Conservation (phyloP, 352 stramenopile species). For the Phytophthora pinifolia region DNA sequence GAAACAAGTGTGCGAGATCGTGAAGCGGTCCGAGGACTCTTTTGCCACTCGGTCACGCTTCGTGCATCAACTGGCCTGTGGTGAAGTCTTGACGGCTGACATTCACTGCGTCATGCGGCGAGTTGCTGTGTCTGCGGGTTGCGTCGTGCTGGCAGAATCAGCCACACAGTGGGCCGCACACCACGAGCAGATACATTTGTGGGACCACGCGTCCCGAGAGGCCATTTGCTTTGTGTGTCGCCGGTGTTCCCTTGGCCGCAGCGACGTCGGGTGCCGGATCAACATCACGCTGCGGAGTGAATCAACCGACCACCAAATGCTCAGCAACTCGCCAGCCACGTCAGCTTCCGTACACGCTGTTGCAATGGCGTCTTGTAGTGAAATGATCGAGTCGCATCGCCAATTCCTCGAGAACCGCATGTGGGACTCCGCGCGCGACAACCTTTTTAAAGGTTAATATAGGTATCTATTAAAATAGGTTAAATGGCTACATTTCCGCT, state of each 20-base stretch:
- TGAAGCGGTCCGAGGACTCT: conserved; percentile 1
- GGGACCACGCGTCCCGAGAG: conserved; percentile 2
- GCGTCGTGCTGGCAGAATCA: conserved; percentile 2
- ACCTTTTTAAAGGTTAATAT: no score
- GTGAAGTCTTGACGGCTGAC: conserved; percentile 1
- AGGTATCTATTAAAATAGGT: no score
- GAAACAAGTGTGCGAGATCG: conserved; percentile 2
- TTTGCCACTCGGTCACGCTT: conserved; percentile 4
- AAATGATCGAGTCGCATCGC: conserved; percentile 6
- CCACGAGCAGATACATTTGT: not conserved
- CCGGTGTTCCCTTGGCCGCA: not conserved
- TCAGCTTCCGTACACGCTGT: not conserved
- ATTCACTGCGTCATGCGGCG: conserved; percentile 4
- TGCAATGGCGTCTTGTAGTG: conserved; percentile 1
- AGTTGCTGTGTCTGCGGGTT: not conserved
- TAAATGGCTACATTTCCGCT: no score
- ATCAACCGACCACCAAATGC: not conserved
- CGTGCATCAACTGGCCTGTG: not conserved
- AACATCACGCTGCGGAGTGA: conserved; percentile 1
- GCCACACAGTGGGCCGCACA: conserved; percentile 1
- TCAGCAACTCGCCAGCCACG: not conserved
- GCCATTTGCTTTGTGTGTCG: conserved; percentile 1
- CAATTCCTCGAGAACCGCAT: conserved; percentile 11
- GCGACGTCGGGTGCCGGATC: not conserved
- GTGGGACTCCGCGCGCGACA: conserved; percentile 3